phyloP scores from a whole-genome alignment of 108 stramenopile genomes.

The Aurantiochytrium sp. region DNA sequence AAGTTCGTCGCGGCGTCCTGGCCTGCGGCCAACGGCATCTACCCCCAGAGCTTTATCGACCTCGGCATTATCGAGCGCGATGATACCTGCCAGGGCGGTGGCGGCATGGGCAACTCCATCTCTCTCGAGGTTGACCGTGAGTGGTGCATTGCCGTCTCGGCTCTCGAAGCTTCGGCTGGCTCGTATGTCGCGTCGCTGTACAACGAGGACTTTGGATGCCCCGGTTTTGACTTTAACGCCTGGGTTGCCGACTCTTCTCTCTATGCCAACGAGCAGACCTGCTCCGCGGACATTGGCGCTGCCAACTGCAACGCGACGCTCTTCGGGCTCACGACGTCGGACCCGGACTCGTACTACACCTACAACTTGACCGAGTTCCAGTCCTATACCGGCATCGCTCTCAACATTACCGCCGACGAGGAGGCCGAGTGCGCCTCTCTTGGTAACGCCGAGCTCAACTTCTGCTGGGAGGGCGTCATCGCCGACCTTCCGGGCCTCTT shows the following conservation, averaged over 20 bases:
- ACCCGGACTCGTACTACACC: neutral
- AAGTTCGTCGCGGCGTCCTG: neutral
- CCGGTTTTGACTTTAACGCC: neutral
- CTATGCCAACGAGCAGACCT: neutral
- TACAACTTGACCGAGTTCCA: neutral
- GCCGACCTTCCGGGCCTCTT: neutral
- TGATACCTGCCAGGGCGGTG: neutral
- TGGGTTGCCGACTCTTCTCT: neutral
- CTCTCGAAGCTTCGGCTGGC: neutral
- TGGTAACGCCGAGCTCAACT: neutral
- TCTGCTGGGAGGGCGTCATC: neutral
- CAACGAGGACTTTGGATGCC: neutral
- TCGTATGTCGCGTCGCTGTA: neutral
- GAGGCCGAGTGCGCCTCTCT: neutral
- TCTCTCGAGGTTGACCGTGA: neutral
- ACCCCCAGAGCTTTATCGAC: neutral
- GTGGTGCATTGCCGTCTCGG: neutral
- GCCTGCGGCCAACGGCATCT: no score
- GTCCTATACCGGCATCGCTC: neutral
- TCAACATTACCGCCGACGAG: neutral
- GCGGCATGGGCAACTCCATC: neutral
- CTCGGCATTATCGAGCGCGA: neutral
- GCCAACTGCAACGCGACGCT: neutral
- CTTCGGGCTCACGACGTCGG: neutral
- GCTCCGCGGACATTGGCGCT: neutral